Percentiles rank a stretch among this genome's conserved stretches.
phyloP scores from a whole-genome alignment of 768 basidiomycete species.

The Butyriboletus loyo region DNA sequence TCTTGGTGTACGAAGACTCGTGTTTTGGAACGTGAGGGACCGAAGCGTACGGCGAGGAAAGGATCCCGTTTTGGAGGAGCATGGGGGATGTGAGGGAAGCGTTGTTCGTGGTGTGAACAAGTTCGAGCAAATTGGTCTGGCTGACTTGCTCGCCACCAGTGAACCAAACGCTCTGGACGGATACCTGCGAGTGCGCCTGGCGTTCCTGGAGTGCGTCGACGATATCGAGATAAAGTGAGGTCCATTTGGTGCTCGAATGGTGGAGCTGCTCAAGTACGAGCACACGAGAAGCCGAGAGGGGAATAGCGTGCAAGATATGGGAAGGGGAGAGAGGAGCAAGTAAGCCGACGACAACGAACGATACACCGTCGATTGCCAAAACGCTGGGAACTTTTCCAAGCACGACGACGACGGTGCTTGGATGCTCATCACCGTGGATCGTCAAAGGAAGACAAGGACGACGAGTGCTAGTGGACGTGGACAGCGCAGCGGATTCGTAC shows the following conservation, averaged over 20 bases:
- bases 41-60: conserved; percentile 21
- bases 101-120: conserved; percentile 44
- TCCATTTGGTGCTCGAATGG: conserved; percentile 80
- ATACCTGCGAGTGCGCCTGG: conserved; percentile 45
- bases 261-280: conserved; percentile 81
- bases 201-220: conserved; percentile 67
- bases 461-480: conserved; percentile 60
- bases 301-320: conserved; percentile 56
- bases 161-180: conserved; percentile 61
- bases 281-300: conserved; percentile 60
- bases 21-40: conserved; percentile 79
- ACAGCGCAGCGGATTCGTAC: conserved; percentile 67
- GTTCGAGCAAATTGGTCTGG: conserved; percentile 45
- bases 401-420: conserved; percentile 67
- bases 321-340: conserved; percentile 64
- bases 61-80: conserved; percentile 42
- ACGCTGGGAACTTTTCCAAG: conserved; percentile 53
- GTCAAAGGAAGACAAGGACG: conserved; percentile 58
- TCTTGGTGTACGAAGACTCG: conserved; percentile 88
- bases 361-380: conserved; percentile 51
- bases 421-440: conserved; percentile 48
- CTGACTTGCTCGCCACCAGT: conserved; percentile 44
- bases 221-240: conserved; percentile 82
- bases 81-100: conserved; percentile 42
- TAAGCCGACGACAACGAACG: conserved; percentile 63